Percentiles rank a stretch among this genome's conserved stretches.
Evolutionary conservation across 345 rosid genomes (phyloP).

Genomic region (Pistacia atlantica): DNA sequence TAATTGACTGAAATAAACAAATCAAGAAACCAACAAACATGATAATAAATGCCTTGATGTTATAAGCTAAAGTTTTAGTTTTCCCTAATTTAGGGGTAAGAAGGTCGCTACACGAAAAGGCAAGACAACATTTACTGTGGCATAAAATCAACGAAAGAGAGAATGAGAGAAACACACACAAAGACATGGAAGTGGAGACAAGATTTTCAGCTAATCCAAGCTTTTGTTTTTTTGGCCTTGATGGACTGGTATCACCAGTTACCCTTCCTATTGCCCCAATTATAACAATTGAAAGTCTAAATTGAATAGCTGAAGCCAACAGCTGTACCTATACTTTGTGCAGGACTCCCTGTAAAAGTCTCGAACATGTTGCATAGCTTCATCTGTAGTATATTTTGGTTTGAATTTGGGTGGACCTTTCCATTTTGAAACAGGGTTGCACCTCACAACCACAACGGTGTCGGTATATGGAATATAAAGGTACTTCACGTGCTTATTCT

Average conservation of each 20-base stretch:
- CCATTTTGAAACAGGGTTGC: constrained; percentile 93
- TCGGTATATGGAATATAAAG: constrained; percentile 83
- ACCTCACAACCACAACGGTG: constrained; percentile 83
- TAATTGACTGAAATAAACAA: constrained; percentile 22
- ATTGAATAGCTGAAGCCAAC: constrained; percentile 10
- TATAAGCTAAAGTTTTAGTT: not conserved
- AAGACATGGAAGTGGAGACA: not conserved
- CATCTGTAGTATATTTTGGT: constrained; percentile 74
- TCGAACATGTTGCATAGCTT: constrained; percentile 69
- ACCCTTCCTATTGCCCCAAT: not conserved
- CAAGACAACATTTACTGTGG: not conserved
- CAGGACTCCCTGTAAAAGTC: constrained; percentile 75
- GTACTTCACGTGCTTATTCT: constrained; percentile 96
- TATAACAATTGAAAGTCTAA: not conserved
- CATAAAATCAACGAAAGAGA: not conserved
- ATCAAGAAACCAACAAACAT: not conserved
- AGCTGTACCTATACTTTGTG: constrained; percentile 67
- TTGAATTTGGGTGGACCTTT: constrained; percentile 78
- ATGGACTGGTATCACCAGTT: constrained; percentile 8
- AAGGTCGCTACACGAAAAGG: not conserved
- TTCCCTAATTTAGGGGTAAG: not conserved
- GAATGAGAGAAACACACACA: not conserved
- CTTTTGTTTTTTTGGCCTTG: not conserved
- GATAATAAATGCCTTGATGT: not conserved
- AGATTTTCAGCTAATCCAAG: constrained; percentile 8